phyloP scores from a whole-genome alignment of 805 yeast species.

The Maudiozyma serrabonitensis region DNA sequence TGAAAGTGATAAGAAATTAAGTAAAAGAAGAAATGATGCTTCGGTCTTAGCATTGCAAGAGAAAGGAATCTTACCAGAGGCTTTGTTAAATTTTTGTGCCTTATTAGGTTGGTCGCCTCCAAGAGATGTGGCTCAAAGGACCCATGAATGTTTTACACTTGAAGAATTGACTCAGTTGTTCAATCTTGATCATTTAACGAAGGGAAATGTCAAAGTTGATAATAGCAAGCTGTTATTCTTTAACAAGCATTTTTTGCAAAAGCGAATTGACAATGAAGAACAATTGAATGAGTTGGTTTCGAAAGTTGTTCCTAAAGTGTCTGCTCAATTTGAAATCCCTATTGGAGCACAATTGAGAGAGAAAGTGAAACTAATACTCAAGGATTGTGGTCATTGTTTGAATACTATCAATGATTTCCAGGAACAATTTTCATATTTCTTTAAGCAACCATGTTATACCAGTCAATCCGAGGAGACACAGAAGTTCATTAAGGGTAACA shows the following conservation, averaged over 20 bases:
- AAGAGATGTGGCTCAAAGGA: slow-evolving; percentile 39
- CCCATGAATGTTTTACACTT: slow-evolving; percentile 43
- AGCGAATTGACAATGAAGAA: slow-evolving; percentile 32
- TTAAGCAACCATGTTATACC: slow-evolving; percentile 27
- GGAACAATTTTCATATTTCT: slow-evolving; percentile 40
- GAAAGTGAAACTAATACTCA: slow-evolving; percentile 34
- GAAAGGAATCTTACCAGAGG: slow-evolving; percentile 73
- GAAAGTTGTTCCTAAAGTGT: slow-evolving; percentile 18
- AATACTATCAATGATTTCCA: slow-evolving; percentile 45
- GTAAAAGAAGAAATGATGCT: slow-evolving; percentile 78
- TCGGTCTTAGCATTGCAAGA: slow-evolving; percentile 52
- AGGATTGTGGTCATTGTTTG: slow-evolving; percentile 39
- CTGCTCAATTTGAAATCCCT: slow-evolving; percentile 7
- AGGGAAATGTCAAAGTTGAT: slow-evolving; percentile 89
- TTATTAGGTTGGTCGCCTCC: slow-evolving; percentile 93
- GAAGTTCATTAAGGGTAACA: slow-evolving; percentile 22
- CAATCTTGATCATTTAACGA: slow-evolving; percentile 65
- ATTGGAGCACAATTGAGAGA: slow-evolving; percentile 13
- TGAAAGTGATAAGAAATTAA: slow-evolving; percentile 59
- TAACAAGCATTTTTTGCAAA: slow-evolving; percentile 58
- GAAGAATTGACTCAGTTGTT: slow-evolving; percentile 47
- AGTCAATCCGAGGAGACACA: slow-evolving; percentile 4
- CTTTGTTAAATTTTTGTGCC: slow-evolving; percentile 77
- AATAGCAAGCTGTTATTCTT: slow-evolving; percentile 64
- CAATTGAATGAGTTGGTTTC: slow-evolving; percentile 31